Conservation (phyloP, 768 basidiomycete species). For the Paxillus rubicundulus region DNA sequence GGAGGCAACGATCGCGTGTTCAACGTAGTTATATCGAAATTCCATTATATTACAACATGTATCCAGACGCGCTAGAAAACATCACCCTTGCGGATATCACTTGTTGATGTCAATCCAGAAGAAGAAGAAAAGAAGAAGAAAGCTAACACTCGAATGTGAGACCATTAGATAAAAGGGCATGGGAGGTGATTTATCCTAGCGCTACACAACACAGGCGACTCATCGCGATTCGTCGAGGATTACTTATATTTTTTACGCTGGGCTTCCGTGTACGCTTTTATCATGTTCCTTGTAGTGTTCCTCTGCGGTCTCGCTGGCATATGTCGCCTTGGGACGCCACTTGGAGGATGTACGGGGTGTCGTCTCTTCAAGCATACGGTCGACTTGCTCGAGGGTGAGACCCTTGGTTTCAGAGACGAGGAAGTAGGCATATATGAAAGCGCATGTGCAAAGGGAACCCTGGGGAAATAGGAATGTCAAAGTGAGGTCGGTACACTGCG, state of each 20-base stretch:
- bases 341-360: constrained; percentile 49
- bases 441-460: constrained; percentile 60
- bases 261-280: constrained; percentile 1
- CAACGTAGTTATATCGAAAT: no score
- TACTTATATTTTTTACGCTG: not conserved
- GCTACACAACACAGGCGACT: not conserved
- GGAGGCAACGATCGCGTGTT: no score
- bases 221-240: no score
- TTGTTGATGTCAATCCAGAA: no score
- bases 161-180: no score
- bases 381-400: constrained; percentile 82
- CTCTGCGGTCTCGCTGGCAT: constrained; percentile 10
- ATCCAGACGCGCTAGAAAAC: no score
- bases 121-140: no score
- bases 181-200: no score
- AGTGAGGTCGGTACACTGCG: not conserved
- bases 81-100: no score
- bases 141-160: no score
- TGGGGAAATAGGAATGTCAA: not conserved
- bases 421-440: constrained; percentile 76
- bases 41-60: no score
- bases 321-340: constrained; percentile 29
- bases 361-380: constrained; percentile 70
- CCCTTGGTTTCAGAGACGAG: constrained; percentile 83
- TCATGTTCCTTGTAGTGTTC: constrained; percentile 9